A percentile compares a stretch with the other conserved stretches of the same genome.
Conservation (phyloP, 371 early-diverging fungal genomes). For the Thermomucor indicae-seudaticae region DNA sequence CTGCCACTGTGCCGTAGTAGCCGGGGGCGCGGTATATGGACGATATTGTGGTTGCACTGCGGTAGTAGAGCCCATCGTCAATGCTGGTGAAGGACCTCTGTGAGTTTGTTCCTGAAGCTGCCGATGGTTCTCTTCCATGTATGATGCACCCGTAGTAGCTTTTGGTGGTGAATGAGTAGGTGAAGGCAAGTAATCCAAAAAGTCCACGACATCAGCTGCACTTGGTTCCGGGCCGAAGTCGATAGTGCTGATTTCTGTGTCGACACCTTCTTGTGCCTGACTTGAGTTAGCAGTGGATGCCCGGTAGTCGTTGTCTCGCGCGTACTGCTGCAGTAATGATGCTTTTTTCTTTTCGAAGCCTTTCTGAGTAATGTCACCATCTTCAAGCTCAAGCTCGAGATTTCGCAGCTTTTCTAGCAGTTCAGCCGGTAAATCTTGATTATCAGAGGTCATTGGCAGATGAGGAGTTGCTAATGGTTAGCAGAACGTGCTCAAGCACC, state of each 20-base stretch:
- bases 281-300: neutral
- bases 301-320: slow-evolving; percentile 3
- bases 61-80: neutral
- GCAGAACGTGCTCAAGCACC: too few species aligned
- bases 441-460: slow-evolving; percentile 25
- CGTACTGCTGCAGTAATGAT: slow-evolving; percentile 28
- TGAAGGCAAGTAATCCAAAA: slow-evolving; percentile 45
- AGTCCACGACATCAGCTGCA: slow-evolving; percentile 50
- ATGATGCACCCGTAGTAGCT: slow-evolving; percentile 12
- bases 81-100: slow-evolving; percentile 6
- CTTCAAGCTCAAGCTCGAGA: slow-evolving; percentile 57
- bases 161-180: slow-evolving; percentile 41
- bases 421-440: slow-evolving; percentile 41
- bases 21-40: neutral
- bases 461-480: too few species aligned
- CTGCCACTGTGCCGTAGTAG: slow-evolving; percentile 9
- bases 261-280: neutral
- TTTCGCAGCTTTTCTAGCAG: slow-evolving; percentile 47
- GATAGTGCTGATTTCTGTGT: neutral
- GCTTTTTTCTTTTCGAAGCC: slow-evolving; percentile 63
- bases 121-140: slow-evolving; percentile 27
- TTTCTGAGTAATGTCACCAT: slow-evolving; percentile 70
- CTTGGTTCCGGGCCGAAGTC: slow-evolving; percentile 45
- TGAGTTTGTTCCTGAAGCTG: slow-evolving; percentile 7
- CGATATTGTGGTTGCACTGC: neutral